phyloP scores from a whole-genome alignment of 257 asterid genomes.

The Solanum lycopersicoides region DNA sequence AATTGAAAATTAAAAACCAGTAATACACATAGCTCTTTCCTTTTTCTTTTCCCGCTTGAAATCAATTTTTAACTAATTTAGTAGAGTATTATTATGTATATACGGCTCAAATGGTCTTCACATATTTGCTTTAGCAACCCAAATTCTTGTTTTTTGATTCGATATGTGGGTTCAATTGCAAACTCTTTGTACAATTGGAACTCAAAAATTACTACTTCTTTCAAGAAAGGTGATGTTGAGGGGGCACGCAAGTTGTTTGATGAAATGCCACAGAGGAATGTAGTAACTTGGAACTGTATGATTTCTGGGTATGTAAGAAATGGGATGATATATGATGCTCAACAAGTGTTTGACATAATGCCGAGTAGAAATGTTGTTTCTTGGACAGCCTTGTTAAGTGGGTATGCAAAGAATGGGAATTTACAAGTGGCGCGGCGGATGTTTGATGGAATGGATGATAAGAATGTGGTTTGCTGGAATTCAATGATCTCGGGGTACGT shows the following conservation, averaged over 20 bases:
- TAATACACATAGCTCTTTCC: no score
- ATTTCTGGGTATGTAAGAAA: slow-evolving; percentile 55
- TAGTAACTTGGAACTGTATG: slow-evolving; percentile 76
- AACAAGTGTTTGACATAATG: slow-evolving; percentile 44
- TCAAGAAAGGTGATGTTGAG: slow-evolving; percentile 29
- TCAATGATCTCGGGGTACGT: slow-evolving; percentile 71
- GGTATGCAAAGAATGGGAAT: slow-evolving; percentile 64
- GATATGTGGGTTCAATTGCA: slow-evolving; percentile 11
- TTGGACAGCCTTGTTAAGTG: slow-evolving; percentile 75
- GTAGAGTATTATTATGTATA: not conserved
- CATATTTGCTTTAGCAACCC: not conserved
- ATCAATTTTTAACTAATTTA: no score
- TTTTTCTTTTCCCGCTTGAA: not conserved
- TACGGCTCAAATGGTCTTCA: not conserved
- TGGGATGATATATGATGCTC: slow-evolving; percentile 52
- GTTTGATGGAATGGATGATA: slow-evolving; percentile 41
- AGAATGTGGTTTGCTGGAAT: slow-evolving; percentile 70
- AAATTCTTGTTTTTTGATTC: slow-evolving; percentile 1
- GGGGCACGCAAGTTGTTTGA: slow-evolving; percentile 50
- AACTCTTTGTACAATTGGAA: slow-evolving; percentile 30
- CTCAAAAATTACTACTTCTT: slow-evolving; percentile 29
- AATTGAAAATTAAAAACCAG: no score
- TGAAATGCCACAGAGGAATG: slow-evolving; percentile 55
- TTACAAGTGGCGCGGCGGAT: slow-evolving; percentile 45
- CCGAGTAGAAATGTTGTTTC: slow-evolving; percentile 53